These are phyloP conservation scores for Vitis hybrid DNA, from an alignment of 177 flowering plant species.

Conservation along the genomic window DNA sequence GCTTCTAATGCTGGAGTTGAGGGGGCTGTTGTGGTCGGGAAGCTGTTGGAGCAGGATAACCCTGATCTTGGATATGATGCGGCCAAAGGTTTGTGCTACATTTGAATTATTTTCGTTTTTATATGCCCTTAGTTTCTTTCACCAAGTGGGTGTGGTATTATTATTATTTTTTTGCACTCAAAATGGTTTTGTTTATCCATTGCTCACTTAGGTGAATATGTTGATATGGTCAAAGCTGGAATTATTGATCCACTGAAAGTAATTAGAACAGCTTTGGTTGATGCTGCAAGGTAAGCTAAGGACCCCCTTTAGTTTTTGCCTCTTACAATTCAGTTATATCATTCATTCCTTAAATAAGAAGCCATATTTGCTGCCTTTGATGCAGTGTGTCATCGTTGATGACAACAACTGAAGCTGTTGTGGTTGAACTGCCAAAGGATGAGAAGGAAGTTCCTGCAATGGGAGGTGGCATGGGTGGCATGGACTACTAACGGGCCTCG, in stretches of 20 bases:
- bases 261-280: conserved; percentile 92
- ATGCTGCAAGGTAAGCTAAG: conserved; percentile 83
- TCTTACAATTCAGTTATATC: background rate
- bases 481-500: conserved; percentile 56
- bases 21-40: conserved; percentile 96
- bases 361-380: background rate
- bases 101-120: background rate
- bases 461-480: conserved; percentile 71
- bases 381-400: conserved; percentile 89
- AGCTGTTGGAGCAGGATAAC: conserved; percentile 86
- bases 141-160: background rate
- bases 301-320: background rate
- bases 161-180: background rate
- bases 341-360: background rate
- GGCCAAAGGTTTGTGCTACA: conserved; percentile 67
- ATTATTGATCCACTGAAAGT: conserved; percentile 96
- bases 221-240: conserved; percentile 96
- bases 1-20: conserved; percentile 97
- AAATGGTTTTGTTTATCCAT: background rate
- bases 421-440: conserved; percentile 78
- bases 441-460: conserved; percentile 65
- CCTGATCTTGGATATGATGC: conserved; percentile 96
- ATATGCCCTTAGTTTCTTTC: background rate
- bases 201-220: conserved; percentile 71
- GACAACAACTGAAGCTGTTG: conserved; percentile 95